These are phyloP conservation scores for Corynespora cassiicola DNA, from an alignment of 2,329 filamentous ascomycete species.

Conservation along the genomic window DNA sequence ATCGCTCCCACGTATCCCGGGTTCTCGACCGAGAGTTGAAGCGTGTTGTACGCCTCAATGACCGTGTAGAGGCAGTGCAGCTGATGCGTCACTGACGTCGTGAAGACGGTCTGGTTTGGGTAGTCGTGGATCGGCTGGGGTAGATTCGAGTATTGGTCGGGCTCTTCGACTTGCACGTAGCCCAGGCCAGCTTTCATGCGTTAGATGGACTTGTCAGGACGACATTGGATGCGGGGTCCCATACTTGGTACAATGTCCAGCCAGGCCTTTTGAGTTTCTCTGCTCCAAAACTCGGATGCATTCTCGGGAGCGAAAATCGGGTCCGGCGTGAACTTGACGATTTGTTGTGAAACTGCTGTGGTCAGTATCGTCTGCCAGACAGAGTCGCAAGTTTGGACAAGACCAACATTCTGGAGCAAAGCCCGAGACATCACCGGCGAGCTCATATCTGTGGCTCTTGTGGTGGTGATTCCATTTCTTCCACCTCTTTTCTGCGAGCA, in stretches of 20 bases:
- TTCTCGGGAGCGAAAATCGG: constrained; percentile 35
- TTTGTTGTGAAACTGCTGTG: constrained; percentile 34
- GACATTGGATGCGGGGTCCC: background rate
- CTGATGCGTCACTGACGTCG: constrained; percentile 41
- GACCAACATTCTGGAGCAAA: constrained; percentile 38
- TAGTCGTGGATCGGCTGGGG: constrained; percentile 41
- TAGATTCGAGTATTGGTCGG: constrained; percentile 30
- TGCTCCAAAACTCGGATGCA: constrained; percentile 35
- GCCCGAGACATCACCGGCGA: constrained; percentile 38
- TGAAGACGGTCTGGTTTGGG: constrained; percentile 34
- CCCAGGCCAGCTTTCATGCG: constrained; percentile 36
- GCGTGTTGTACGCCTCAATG: constrained; percentile 38
- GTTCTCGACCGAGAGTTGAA: constrained; percentile 19
- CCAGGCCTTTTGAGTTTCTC: constrained; percentile 38
- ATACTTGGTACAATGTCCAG: constrained; percentile 38
- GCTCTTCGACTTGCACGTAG: constrained; percentile 34
- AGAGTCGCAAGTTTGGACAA: background rate
- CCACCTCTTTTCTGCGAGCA: constrained; percentile 35
- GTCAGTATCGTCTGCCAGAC: constrained; percentile 6
- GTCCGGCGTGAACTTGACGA: constrained; percentile 33
- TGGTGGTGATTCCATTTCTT: constrained; percentile 1
- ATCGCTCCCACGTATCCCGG: constrained; percentile 18
- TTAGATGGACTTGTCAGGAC: constrained; percentile 3
- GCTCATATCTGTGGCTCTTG: constrained; percentile 24
- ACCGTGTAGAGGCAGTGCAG: constrained; percentile 43